Evolutionary conservation across 768 basidiomycete genomes (phyloP), one percentile per base, ranked within the genome.

Genomic region (Agaricus sinodeliciosus): DNA sequence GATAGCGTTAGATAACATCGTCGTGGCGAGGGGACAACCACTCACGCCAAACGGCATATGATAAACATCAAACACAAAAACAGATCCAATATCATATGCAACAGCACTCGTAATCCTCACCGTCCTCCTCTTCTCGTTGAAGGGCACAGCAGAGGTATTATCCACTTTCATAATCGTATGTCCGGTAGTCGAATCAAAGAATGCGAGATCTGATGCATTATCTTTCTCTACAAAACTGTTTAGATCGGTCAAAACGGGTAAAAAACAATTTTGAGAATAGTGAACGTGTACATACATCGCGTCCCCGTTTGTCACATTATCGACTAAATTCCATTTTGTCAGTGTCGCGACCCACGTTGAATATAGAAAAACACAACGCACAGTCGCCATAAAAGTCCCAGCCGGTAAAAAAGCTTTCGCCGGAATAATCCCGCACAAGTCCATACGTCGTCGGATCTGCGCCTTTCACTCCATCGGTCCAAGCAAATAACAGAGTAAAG

Each of bases 91-190:
- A 0, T 66, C 68, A 58, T 71, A 85, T 44, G 69, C 64, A 43
- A 83, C 79, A 19, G 75, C 73, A 16, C 73, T 71, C 2, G 79
- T 63, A 50, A 87, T 80, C n/a, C 82, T 74, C 13, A 88, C 78
- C 0, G 80, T 75, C 59, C 85, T 81, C 56, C 86, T 75, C 61
- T 86, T 84, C 31, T 80, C 58, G 55, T 78, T 75, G 54, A 59
- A 75, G 1, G 62, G 66, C n/a, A 85, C 75, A 1, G 58, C 67
- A 1, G 80, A 72, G 28, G 75, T 78, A 62, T 87, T 86, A 66
- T 88, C 87, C 11, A 88, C 85, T 59, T 76, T 80, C 60, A 89
- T 82, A 60, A 89, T 78, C 2, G 85, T 86, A 49, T 82, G 83
- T 13, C 79, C 81, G 3, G 84, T 81, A 18, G 68, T 56, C 11